Conservation (phyloP, 495 filamentous ascomycete species). For the Penicillium odoratum region DNA sequence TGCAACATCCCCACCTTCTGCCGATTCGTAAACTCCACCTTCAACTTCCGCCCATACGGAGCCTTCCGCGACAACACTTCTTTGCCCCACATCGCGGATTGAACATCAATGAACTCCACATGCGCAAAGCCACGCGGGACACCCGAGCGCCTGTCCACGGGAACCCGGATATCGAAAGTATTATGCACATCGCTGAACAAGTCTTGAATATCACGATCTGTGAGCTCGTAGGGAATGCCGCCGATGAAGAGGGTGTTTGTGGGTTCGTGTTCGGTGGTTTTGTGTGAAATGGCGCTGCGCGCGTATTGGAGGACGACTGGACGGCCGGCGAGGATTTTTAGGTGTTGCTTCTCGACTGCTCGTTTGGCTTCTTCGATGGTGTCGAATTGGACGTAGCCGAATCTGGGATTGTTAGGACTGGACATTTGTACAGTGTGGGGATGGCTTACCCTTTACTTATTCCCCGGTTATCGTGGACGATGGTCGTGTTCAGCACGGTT, state of each 20-base stretch:
- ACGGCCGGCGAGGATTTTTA: conserved; percentile 77
- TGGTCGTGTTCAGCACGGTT: conserved; percentile 48
- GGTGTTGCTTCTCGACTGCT: conserved; percentile 66
- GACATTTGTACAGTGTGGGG: conserved; percentile 42
- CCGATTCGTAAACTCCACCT: conserved; percentile 58
- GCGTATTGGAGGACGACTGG: conserved; percentile 60
- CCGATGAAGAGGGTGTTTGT: conserved; percentile 77
- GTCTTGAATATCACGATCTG: conserved; percentile 81
- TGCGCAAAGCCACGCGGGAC: conserved; percentile 88
- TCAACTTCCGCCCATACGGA: conserved; percentile 66
- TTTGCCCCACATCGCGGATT: conserved; percentile 58
- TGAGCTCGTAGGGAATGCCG: conserved; percentile 86
- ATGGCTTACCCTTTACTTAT: conserved; percentile 81
- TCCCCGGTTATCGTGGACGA: conserved; percentile 71
- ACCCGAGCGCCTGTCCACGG: conserved; percentile 85
- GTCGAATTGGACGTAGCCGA: conserved; percentile 73
- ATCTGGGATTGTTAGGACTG: conserved; percentile 50
- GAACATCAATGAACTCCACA: conserved; percentile 73
- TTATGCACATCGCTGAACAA: conserved; percentile 73
- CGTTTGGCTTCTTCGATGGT: conserved; percentile 51
- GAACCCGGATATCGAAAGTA: conserved; percentile 79
- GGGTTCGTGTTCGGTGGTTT: conserved; percentile 41
- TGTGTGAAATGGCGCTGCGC: conserved; percentile 34
- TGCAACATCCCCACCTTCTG: conserved; percentile 15
- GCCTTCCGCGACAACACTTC: conserved; percentile 56